phyloP scores from a whole-genome alignment of 164 flowering plant species.

The Aristolochia fimbriata region DNA sequence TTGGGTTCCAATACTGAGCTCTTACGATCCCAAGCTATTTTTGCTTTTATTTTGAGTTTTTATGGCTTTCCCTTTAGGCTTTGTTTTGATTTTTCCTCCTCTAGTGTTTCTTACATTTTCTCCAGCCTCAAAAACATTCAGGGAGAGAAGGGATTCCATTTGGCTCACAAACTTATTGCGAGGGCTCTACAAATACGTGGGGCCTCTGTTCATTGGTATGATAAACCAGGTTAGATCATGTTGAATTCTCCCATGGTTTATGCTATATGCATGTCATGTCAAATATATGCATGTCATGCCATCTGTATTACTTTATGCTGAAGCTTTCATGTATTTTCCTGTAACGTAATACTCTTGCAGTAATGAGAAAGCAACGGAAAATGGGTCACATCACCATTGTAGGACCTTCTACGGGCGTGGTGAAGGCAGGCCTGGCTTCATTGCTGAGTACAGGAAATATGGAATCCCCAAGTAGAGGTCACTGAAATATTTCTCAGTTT shows the following conservation, averaged over 20 bases:
- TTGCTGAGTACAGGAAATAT: slow-evolving; percentile 34
- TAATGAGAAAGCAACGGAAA: slow-evolving; percentile 80
- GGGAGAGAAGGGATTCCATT: slow-evolving; percentile 77
- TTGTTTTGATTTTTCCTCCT: background rate
- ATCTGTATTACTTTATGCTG: background rate
- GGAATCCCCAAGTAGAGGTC: slow-evolving; percentile 31
- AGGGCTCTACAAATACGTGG: slow-evolving; percentile 69
- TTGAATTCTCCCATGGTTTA: background rate
- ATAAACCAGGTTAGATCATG: slow-evolving; percentile 65
- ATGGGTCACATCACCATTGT: slow-evolving; percentile 88
- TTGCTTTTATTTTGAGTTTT: no score
- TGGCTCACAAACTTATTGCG: slow-evolving; percentile 64
- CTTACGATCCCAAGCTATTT: no score
- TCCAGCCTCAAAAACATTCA: slow-evolving; percentile 4
- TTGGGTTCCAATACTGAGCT: no score
- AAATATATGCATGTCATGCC: background rate
- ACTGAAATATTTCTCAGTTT: slow-evolving; percentile 5
- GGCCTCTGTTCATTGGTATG: slow-evolving; percentile 89
- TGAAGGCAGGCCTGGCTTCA: slow-evolving; percentile 44
- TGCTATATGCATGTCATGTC: background rate
- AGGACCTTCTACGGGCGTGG: slow-evolving; percentile 59
- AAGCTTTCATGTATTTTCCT: background rate
- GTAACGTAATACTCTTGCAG: slow-evolving; percentile 24
- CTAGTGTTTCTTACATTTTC: background rate
- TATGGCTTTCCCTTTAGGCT: background rate